Base-by-base conservation (phyloP, 805 yeast species). In the Candida silvatica region DNA sequence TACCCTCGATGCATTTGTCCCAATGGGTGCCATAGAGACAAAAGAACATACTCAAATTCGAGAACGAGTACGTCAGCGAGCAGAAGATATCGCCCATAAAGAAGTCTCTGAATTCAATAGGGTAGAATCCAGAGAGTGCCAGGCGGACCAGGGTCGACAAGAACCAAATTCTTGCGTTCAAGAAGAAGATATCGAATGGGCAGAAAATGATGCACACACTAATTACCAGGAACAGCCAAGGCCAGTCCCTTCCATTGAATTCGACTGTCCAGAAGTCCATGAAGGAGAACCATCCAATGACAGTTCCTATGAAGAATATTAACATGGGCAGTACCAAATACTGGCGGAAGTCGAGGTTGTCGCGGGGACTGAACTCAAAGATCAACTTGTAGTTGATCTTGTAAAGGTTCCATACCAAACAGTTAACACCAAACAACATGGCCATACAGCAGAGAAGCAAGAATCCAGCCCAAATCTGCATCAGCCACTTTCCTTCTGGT, bases 381-480 rank as follows among this genome's bases (percentile, higher is more conserved):
- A 92, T 87, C 51, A 92, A 88, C 49, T 80, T 80, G 56, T 92
- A 92, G 56, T 90, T 92, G 47, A 92, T 80, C 48, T 83, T 82
- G 57, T 62, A 79, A 30, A 59, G 54, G 18, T 77, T 68, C 90
- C 95, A 92, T 3, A 80, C 74, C 37, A 64, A 58, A 50, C 94
- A 76, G 51, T 84, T 77, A 29, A 82, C 38, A 11, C 79, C 77
- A 51, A 88, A 78, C 2, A 85, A 59, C 17, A 78, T 45, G 5
- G 76, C 59, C 49, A 80, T 69, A n/a, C 88, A 43, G 22, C 69
- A 62, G 4, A 79, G 54, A 39, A 87, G 48, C 45, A 86, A 71
- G 55, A 86, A 87, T 1, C 97, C 97, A 6, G 80, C 97, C 95
- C 96, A 92, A 3, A 92, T 67, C 48, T 94, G 97, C 27, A 90